Base-by-base conservation (phyloP, 805 yeast species). In the Helenozyma rhizophorensis region DNA sequence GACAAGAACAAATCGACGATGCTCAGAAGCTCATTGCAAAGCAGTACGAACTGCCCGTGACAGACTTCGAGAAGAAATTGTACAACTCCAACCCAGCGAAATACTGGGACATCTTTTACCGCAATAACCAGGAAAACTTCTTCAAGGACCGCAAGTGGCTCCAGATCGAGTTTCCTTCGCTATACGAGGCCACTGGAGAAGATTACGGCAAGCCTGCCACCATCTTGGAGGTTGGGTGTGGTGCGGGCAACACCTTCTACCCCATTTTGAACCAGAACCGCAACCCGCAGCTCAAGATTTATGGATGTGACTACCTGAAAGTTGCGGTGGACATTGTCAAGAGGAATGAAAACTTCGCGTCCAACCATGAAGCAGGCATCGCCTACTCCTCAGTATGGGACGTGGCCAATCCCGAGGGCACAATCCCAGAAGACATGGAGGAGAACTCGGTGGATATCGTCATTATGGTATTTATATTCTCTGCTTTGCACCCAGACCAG, bases 111-210 rank as follows among this genome's bases (percentile, higher is more conserved):
- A 74, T 83, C 6, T 93, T 93, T 54, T 93, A 93, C 58, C 80
- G 82, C 48, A 84, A 89, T 54, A 90, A 93, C 59, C 77, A 74
- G 48, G 96, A 86, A 47, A 93, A 90, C 59, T 93, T 93, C 63
- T 93, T 93, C 71, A 93, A 93, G 57, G 96, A 93, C 59, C 72
- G 98, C 47, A 89, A 86, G 53, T 93, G 98, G 98, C 68, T 93
- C 39, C 87, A 85, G 54, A 82, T 90, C 29, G 98, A 93, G 62
- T 93, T 93, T 43, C 98, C 98, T 1, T 64, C 76, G 10, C 60
- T 93, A 22, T 90, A 83, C 52, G 81, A 80, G 40, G 83, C 86
- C 5, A 86, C 95, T 3, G 47, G 47, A 12, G 76, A 77, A 41
- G 72, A 74, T 15, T 83, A 80, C 44, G 70, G 80, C 6, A 83